phyloP scores from a whole-genome alignment of 2,329 filamentous ascomycete genomes.

The Cryphonectria naterciae region DNA sequence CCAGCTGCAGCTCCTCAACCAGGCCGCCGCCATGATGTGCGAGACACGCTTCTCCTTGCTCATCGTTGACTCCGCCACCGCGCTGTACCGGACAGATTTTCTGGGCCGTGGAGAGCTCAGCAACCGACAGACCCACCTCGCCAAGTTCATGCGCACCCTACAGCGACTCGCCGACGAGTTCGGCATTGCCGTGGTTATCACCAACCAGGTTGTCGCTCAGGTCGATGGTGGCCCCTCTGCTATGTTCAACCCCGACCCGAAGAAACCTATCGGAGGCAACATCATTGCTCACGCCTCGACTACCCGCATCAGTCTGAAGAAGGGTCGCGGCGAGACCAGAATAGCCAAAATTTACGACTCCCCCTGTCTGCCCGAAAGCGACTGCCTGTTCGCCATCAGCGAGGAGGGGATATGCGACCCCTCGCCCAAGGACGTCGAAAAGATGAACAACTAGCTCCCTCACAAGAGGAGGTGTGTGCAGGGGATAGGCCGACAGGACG shows the following conservation, averaged over 20 bases:
- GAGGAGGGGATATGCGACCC: constrained; percentile 97
- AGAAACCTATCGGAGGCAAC: constrained; percentile 98
- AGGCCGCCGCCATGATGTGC: constrained; percentile 98
- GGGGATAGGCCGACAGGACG: constrained; percentile 27
- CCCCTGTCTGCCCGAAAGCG: constrained; percentile 93
- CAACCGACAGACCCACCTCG: constrained; percentile 85
- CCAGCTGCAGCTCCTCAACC: constrained; percentile 90
- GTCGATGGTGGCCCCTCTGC: constrained; percentile 94
- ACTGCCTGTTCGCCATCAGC: constrained; percentile 94
- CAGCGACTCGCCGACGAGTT: constrained; percentile 82
- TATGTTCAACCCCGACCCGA: constrained; percentile 98
- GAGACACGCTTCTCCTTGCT: constrained; percentile 96
- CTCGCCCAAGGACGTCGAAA: constrained; percentile 92
- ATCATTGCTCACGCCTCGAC: constrained; percentile 98
- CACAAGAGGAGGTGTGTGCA: constrained; percentile 9
- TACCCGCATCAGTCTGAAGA: constrained; percentile 91
- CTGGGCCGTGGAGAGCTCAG: constrained; percentile 94
- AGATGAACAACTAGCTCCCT: constrained; percentile 48
- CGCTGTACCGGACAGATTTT: constrained; percentile 95
- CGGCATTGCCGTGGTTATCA: constrained; percentile 97
- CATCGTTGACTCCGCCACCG: constrained; percentile 93
- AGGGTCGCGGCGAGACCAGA: constrained; percentile 91
- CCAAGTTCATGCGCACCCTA: constrained; percentile 85
- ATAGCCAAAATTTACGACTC: constrained; percentile 99
- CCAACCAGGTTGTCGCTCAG: constrained; percentile 97